Conservation (phyloP, 2,329 filamentous ascomycete species). For the Cladophialophora immunda region DNA sequence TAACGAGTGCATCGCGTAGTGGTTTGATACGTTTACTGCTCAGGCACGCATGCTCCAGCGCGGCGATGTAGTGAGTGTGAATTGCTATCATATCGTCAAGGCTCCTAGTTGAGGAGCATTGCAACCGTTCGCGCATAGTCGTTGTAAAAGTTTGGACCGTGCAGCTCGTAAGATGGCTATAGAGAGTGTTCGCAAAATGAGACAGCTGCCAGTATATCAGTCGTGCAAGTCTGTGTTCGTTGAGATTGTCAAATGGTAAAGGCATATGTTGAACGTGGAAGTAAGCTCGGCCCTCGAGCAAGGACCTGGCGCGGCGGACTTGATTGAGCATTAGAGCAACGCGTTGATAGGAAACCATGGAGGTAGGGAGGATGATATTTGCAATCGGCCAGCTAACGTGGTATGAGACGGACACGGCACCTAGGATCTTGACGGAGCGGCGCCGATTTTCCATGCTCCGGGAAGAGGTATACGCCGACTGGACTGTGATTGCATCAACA, state of each 20-base stretch:
- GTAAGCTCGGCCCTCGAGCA: slow-evolving; percentile 65
- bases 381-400: slow-evolving; percentile 70
- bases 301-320: slow-evolving; percentile 72
- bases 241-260: slow-evolving; percentile 35
- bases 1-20: slow-evolving; percentile 76
- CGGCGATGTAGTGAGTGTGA: slow-evolving; percentile 70
- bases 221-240: slow-evolving; percentile 31
- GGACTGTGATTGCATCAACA: slow-evolving; percentile 69
- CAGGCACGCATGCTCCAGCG: slow-evolving; percentile 73
- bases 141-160: slow-evolving; percentile 70
- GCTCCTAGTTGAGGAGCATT: slow-evolving; percentile 65
- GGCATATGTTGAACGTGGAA: slow-evolving; percentile 47
- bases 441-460: slow-evolving; percentile 58
- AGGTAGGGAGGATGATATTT: slow-evolving; percentile 76
- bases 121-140: slow-evolving; percentile 66
- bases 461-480: slow-evolving; percentile 53
- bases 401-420: slow-evolving; percentile 72
- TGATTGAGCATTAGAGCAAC: slow-evolving; percentile 82
- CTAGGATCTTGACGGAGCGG: slow-evolving; percentile 69
- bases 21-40: slow-evolving; percentile 73
- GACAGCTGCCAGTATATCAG: slow-evolving; percentile 72
- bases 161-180: slow-evolving; percentile 78
- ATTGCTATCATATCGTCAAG: slow-evolving; percentile 81
- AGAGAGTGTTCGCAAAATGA: slow-evolving; percentile 79
- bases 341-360: slow-evolving; percentile 72